Evolutionary conservation across 2,329 filamentous ascomycete genomes (phyloP).

Genomic region (Hypoxylon sp.): DNA sequence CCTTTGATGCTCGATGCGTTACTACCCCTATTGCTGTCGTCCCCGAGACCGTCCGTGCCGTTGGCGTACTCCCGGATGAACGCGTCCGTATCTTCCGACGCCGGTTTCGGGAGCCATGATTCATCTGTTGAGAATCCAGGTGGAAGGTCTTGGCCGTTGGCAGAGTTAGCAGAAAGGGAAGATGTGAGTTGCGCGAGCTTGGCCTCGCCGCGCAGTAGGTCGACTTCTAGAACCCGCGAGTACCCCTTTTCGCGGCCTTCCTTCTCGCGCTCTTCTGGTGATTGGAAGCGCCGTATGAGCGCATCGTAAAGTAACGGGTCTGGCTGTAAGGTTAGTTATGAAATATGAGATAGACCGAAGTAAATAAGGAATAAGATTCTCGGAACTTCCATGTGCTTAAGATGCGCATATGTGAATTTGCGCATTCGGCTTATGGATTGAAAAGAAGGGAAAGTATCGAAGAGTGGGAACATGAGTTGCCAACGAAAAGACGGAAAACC

Average conservation of each 20-base stretch:
- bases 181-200: constrained; percentile 66
- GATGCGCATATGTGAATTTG: neutral
- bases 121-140: constrained; percentile 3
- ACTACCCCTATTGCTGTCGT: constrained; percentile 78
- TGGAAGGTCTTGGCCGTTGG: neutral
- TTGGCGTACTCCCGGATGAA: constrained; percentile 47
- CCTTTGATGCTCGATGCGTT: constrained; percentile 67
- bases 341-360: constrained; percentile 9
- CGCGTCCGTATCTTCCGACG: constrained; percentile 41
- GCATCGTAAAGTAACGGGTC: constrained; percentile 88
- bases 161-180: neutral
- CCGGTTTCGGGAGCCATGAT: constrained; percentile 37
- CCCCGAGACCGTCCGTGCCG: constrained; percentile 62
- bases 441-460: neutral
- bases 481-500: neutral
- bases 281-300: constrained; percentile 83
- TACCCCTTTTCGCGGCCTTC: constrained; percentile 84
- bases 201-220: constrained; percentile 81
- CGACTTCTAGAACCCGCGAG: constrained; percentile 82
- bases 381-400: neutral
- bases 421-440: neutral
- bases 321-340: constrained; percentile 45
- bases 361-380: neutral
- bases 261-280: constrained; percentile 78
- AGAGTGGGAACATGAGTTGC: neutral